Base-by-base conservation (phyloP, 148 eudicot genomes). In the Polygonum aviculare region DNA sequence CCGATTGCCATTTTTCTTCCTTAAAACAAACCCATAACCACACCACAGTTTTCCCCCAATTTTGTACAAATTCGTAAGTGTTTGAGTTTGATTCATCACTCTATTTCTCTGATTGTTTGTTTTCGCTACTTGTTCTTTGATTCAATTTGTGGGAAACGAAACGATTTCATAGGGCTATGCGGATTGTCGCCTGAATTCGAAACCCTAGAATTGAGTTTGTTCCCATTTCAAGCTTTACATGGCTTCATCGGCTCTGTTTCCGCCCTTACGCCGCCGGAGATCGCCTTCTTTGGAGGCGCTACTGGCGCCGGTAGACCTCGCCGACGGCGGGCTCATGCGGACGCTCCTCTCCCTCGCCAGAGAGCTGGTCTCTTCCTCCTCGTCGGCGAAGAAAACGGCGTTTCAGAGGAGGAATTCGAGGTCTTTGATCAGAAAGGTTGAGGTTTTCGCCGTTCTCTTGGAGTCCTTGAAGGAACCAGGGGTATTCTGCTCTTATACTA, bases 201-300 rank as follows among this genome's bases (percentile, higher is more conserved):
- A 44, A 48, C 12, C 50, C 74, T 44, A 72, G 52, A 47, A 21
- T 44, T 72, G 44, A 10, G 8, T 31, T 14, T 2, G 0, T 14
- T 16, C 16, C 69, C 31, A 31, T 62, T 62, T 62, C 38, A 33
- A n/a, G 8, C 5, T 70, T 15, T 21, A 18, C 21, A 81, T 94
- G 98, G 90, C 98, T 3, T 85, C 93, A 4, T 88, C 92, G 7
- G 92, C 95, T 41, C 85, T 91, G 21, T 94, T 90, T 69, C 87
- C 97, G 50, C 85, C 97, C 36, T 57, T 87, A 70, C 80, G 97
- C 74, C 77, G 97, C 82, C 83, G 90, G 51, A 81, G 90, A 40
- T 90, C 93, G 78, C 98, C 98, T 51, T 82, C 92, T 0, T 76
- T 90, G 74, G 93, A 94, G 83, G 91, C 97, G 3, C 89, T 94